Evolutionary conservation across 2,329 filamentous ascomycete genomes (phyloP).

Genomic region (Neoscytalidium dimidiatum): DNA sequence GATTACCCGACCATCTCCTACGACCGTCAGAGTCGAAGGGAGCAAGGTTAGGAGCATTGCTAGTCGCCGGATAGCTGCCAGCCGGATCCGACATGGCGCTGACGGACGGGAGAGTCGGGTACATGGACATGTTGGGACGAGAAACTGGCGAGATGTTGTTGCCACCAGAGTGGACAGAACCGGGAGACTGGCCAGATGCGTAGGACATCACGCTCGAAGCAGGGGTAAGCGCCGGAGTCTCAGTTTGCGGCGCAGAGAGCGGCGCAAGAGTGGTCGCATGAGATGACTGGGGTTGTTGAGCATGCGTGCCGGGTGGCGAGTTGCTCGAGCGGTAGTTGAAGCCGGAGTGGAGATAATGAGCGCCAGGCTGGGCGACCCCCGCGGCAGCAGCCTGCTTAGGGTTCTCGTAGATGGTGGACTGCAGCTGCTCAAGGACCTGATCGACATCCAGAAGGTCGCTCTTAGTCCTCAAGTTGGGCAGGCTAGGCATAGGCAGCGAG

Average conservation of each 20-base stretch:
- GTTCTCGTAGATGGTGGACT: conserved; percentile 93
- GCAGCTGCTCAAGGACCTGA: conserved; percentile 92
- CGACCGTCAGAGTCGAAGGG: conserved; percentile 63
- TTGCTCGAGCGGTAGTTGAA: conserved; percentile 58
- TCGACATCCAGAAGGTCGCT: conserved; percentile 92
- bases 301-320: conserved; percentile 51
- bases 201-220: conserved; percentile 76
- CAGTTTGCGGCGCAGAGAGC: conserved; percentile 49
- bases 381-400: conserved; percentile 77
- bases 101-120: conserved; percentile 73
- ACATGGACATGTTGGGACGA: conserved; percentile 60
- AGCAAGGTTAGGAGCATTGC: conserved; percentile 67
- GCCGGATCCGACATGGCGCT: conserved; percentile 63
- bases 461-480: conserved; percentile 90
- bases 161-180: conserved; percentile 62
- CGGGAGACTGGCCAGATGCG: conserved; percentile 75
- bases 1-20: conserved; percentile 62
- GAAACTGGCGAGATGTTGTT: conserved; percentile 69
- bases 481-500: conserved; percentile 79
- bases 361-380: conserved; percentile 73
- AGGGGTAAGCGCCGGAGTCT: conserved; percentile 76
- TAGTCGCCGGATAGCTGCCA: conserved; percentile 62
- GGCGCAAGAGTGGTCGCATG: conserved; percentile 48
- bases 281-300: conserved; percentile 50
- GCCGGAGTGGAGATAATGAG: conserved; percentile 62